Conservation (phyloP, 202 grass and related monocot species). For the Dendrocalamus latiflorus region DNA sequence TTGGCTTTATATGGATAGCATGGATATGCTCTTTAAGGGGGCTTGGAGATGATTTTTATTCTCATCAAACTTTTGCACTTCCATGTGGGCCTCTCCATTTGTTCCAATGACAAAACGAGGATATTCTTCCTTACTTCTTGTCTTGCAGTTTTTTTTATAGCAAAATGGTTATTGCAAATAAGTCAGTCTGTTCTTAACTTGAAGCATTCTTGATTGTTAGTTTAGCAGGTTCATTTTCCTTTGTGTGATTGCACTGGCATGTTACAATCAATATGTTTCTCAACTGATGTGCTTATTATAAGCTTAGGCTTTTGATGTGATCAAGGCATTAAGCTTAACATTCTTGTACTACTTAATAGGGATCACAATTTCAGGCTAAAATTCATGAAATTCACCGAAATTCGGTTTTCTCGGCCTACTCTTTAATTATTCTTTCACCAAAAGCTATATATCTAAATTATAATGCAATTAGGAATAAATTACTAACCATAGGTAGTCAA, state of each 20-base stretch:
- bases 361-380: no score
- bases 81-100: neutral
- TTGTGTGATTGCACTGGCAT: neutral
- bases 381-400: no score
- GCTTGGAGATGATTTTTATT: conserved; percentile 9
- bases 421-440: no score
- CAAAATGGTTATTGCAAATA: conserved; percentile 11
- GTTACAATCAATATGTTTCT: conserved; percentile 4
- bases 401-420: no score
- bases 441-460: no score
- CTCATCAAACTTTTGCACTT: conserved; percentile 43
- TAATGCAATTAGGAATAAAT: no score
- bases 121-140: conserved; percentile 9
- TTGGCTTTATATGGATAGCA: conserved; percentile 61
- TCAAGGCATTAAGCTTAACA: neutral
- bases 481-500: no score
- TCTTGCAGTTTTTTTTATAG: neutral
- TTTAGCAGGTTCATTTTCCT: neutral
- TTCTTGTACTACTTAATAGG: neutral
- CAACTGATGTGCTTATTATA: neutral
- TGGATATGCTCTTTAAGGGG: conserved; percentile 38
- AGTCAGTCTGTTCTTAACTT: neutral
- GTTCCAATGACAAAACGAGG: conserved; percentile 22
- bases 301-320: neutral
- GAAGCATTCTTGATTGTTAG: neutral